Evolutionary conservation across 352 stramenopile genomes (phyloP).

Genomic region (Phytopythium vexans): DNA sequence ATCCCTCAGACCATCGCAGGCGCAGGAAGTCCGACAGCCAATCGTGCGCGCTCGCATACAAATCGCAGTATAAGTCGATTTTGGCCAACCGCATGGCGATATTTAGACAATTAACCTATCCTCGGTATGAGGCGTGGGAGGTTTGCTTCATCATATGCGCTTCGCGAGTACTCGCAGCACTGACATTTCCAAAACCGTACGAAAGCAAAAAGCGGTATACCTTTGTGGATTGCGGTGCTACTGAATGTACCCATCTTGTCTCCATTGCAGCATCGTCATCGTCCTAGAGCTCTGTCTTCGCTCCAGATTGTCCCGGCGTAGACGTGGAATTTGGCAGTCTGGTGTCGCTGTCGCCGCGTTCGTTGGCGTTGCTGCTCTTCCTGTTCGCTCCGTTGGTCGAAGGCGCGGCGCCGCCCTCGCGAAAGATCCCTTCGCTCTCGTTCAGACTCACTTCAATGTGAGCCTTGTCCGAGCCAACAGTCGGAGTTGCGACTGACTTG

Average conservation of each 20-base stretch:
- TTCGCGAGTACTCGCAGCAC: no score
- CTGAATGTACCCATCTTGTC: no score
- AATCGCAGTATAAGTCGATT: slow-evolving; percentile 22
- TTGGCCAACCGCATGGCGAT: slow-evolving; percentile 27
- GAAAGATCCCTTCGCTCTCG: slow-evolving; percentile 52
- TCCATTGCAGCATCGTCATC: no score
- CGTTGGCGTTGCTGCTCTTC: no score
- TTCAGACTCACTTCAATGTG: slow-evolving; percentile 38
- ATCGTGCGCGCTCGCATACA: slow-evolving; percentile 73
- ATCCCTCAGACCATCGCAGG: slow-evolving; percentile 4
- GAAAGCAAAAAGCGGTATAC: no score
- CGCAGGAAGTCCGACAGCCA: slow-evolving; percentile 69
- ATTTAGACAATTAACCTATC: neutral
- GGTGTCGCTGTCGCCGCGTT: no score
- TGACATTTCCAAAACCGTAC: no score
- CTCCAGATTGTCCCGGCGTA: neutral
- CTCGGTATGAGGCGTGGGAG: neutral
- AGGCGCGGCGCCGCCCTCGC: slow-evolving; percentile 20
- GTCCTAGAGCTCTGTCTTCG: no score
- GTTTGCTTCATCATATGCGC: no score
- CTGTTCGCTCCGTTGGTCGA: neutral
- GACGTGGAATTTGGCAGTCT: neutral
- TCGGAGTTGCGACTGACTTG: no score
- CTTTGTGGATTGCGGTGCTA: no score
- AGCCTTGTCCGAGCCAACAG: slow-evolving; percentile 11